Evolutionary conservation across 1,284 basidiomycete species (phyloP).

Genomic region (Vanrija sp.): DNA sequence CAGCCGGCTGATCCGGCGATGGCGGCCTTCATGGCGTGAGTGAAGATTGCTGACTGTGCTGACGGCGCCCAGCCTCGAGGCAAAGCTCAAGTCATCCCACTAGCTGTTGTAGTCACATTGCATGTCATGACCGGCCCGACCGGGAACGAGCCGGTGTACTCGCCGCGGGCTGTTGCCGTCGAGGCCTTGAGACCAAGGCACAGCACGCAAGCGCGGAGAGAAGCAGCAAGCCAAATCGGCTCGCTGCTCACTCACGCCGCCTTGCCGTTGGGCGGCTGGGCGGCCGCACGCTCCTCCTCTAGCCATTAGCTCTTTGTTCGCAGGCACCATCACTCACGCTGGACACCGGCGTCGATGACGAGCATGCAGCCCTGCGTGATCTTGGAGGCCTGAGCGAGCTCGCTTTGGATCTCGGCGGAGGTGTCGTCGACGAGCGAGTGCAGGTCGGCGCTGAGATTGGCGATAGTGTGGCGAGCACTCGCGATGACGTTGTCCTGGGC

Average conservation of each 20-base stretch:
- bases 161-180: too few species aligned
- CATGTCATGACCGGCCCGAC: too few species aligned
- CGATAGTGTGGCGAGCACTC: neutral
- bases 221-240: neutral
- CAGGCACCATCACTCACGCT: neutral
- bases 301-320: neutral
- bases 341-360: neutral
- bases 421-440: neutral
- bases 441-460: neutral
- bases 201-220: too few species aligned
- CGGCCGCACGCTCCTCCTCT: neutral
- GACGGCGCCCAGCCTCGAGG: conserved; percentile 4
- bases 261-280: neutral
- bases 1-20: conserved; percentile 9
- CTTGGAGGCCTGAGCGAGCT: neutral
- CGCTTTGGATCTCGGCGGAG: neutral
- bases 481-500: conserved; percentile 2
- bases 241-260: neutral
- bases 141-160: too few species aligned
- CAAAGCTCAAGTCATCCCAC: neutral
- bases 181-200: too few species aligned
- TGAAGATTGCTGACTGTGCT: neutral
- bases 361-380: neutral
- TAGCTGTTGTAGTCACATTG: neutral
- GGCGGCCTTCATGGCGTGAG: conserved; percentile 20